A percentile compares a stretch with the other conserved stretches of the same genome.
phyloP scores from a whole-genome alignment of 139 green algal species.

The Coelastrella sp. region DNA sequence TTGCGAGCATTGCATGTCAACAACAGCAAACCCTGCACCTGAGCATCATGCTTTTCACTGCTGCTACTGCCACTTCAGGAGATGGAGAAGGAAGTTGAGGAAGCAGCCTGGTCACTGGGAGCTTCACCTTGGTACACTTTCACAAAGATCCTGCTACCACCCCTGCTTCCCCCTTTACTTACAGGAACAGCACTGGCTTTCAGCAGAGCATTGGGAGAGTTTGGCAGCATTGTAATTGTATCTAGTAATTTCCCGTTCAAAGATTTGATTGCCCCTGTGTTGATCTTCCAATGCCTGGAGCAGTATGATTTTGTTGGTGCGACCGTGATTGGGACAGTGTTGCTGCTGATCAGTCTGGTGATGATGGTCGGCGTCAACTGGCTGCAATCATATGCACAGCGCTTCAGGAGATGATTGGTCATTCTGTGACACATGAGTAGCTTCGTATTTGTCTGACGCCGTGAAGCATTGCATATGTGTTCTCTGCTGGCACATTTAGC shows the following conservation, averaged over 20 bases:
- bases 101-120: conserved; percentile 77
- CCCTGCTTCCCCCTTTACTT: conserved; percentile 73
- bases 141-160: conserved; percentile 71
- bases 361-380: conserved; percentile 77
- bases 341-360: conserved; percentile 72
- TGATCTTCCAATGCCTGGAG: conserved; percentile 88
- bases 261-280: conserved; percentile 79
- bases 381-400: conserved; percentile 58
- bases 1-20: too few relatives aligned
- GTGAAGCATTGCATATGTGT: too few relatives aligned
- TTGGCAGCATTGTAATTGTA: conserved; percentile 81
- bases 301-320: conserved; percentile 82
- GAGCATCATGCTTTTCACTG: not conserved
- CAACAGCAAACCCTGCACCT: not conserved
- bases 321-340: conserved; percentile 80
- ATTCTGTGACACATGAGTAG: not conserved
- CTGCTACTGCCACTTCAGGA: conserved; percentile 53
- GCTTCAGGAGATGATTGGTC: conserved; percentile 46
- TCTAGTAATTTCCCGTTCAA: conserved; percentile 83
- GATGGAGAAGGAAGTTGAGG: conserved; percentile 71
- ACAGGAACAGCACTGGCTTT: conserved; percentile 79
- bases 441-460: too few relatives aligned
- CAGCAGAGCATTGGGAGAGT: conserved; percentile 78
- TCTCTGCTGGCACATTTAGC: too few relatives aligned
- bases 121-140: conserved; percentile 75